Conservation (phyloP, 257 asterid species). For the Anisodus acutangulus region DNA sequence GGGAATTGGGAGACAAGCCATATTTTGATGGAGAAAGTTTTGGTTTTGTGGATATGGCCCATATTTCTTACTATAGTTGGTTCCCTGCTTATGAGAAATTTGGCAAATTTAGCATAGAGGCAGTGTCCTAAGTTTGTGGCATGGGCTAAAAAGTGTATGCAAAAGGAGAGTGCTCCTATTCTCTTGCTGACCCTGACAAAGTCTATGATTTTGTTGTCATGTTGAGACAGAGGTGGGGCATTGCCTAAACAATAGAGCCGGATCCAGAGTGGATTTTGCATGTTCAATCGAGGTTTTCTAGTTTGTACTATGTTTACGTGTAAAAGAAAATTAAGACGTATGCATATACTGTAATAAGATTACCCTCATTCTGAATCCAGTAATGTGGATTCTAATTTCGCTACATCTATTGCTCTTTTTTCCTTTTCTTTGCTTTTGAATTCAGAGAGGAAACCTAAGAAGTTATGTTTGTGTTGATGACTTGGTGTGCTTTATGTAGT, state of each 20-base stretch:
- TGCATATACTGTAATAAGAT: not conserved
- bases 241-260: conserved; percentile 1
- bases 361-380: not conserved
- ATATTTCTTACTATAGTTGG: conserved; percentile 56
- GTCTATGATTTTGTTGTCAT: conserved; percentile 35
- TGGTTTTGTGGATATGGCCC: conserved; percentile 58
- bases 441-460: not conserved
- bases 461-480: not conserved
- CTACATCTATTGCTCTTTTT: not conserved
- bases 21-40: conserved; percentile 60
- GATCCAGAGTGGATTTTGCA: not conserved
- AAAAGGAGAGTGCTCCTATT: conserved; percentile 48
- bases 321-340: not conserved
- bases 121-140: conserved; percentile 53
- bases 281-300: not conserved
- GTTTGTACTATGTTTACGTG: not conserved
- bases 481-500: not conserved
- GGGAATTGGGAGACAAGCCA: conserved; percentile 54
- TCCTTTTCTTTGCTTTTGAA: not conserved
- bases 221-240: conserved; percentile 32
- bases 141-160: conserved; percentile 68
- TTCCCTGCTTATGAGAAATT: conserved; percentile 53
- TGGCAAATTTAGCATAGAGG: conserved; percentile 52
- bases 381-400: not conserved
- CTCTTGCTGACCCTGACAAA: conserved; percentile 48